These are phyloP conservation scores for Sclerotinia nivalis DNA, from an alignment of 2,329 filamentous ascomycete genomes.

Conservation along the genomic window DNA sequence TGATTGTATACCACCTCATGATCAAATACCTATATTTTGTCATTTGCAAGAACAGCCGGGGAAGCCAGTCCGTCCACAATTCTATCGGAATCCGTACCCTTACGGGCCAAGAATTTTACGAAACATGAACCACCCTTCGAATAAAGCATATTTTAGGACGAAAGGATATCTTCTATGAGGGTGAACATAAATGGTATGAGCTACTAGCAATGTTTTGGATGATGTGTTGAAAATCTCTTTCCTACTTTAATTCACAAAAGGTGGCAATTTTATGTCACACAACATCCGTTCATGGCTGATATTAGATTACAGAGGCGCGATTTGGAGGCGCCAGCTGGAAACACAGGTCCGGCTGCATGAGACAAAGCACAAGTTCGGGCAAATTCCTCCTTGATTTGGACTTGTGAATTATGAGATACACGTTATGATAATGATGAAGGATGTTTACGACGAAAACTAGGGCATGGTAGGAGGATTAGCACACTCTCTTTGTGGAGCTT, in stretches of 20 bases:
- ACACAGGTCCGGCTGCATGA: not conserved
- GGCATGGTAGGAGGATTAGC: not conserved
- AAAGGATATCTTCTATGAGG: not conserved
- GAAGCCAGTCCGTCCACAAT: conserved; percentile 2
- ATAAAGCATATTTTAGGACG: not conserved
- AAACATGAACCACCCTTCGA: not conserved
- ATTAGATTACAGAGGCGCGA: not conserved
- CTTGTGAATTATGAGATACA: not conserved
- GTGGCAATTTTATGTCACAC: not conserved
- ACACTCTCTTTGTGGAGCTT: not conserved
- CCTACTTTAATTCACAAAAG: not conserved
- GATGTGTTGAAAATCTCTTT: not conserved
- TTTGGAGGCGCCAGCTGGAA: not conserved
- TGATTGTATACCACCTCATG: not conserved
- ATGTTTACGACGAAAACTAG: not conserved
- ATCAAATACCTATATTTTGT: not conserved
- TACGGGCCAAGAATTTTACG: not conserved
- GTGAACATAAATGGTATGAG: not conserved
- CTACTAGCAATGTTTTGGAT: not conserved
- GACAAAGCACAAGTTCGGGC: not conserved
- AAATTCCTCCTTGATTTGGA: not conserved
- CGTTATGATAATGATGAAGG: not conserved
- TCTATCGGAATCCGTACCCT: not conserved
- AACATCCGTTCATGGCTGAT: not conserved
- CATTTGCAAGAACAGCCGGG: not conserved